Evolutionary conservation across 306 rosid species (phyloP).

Genomic region (Cicer arietinum): DNA sequence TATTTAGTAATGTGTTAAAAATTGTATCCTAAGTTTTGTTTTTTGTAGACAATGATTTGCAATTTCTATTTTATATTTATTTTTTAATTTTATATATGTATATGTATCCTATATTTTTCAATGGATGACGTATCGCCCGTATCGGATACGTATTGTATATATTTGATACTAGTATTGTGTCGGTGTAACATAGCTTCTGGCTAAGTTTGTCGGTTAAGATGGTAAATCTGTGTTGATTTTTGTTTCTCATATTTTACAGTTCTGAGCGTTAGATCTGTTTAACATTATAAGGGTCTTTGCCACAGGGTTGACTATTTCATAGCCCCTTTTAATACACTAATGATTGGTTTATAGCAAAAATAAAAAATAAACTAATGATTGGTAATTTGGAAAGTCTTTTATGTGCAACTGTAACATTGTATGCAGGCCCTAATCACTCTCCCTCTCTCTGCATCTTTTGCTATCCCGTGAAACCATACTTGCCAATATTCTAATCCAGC

Average conservation of each 20-base stretch:
- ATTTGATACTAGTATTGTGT: too few relatives aligned
- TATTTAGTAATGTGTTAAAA: too few relatives aligned
- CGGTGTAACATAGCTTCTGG: neutral
- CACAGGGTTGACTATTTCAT: constrained; percentile 14
- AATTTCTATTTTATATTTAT: too few relatives aligned
- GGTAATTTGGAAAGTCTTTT: neutral
- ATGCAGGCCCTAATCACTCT: neutral
- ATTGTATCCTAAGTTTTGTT: too few relatives aligned
- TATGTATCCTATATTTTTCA: too few relatives aligned
- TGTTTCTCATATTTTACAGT: neutral
- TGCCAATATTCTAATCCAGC: constrained; percentile 7
- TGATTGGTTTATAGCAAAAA: neutral
- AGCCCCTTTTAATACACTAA: neutral
- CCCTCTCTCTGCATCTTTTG: neutral
- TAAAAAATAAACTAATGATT: neutral
- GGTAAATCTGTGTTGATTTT: constrained; percentile 8
- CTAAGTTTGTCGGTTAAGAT: constrained; percentile 21
- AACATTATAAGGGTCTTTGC: neutral
- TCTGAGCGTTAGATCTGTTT: constrained; percentile 1
- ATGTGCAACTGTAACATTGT: neutral
- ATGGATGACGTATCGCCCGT: too few relatives aligned
- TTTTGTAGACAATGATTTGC: too few relatives aligned
- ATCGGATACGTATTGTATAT: too few relatives aligned
- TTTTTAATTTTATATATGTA: too few relatives aligned
- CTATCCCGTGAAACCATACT: neutral